Conservation (phyloP, 108 stramenopile genomes). For the Chaetoceros tenuissimus region DNA sequence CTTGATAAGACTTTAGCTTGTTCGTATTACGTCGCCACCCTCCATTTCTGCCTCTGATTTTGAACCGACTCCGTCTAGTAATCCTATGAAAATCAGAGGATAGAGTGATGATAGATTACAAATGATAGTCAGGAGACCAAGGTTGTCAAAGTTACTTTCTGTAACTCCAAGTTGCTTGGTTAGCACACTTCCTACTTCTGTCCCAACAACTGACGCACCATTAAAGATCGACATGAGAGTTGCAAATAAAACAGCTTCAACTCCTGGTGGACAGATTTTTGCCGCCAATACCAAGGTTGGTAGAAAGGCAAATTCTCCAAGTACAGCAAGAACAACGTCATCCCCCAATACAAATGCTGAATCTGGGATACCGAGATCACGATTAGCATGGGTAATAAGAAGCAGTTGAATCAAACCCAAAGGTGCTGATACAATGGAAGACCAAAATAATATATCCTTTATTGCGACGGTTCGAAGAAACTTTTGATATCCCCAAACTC, state of each 20-base stretch:
- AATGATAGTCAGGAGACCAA: constrained; percentile 72
- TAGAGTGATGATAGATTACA: constrained; percentile 85
- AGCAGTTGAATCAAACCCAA: constrained; percentile 72
- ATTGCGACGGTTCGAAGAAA: constrained; percentile 47
- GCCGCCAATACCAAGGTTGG: constrained; percentile 92
- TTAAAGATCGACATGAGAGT: constrained; percentile 93
- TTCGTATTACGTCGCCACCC: no score
- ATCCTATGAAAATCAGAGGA: constrained; percentile 81
- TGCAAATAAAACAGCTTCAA: constrained; percentile 92
- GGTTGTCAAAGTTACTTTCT: constrained; percentile 79
- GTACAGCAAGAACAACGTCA: constrained; percentile 76
- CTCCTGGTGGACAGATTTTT: constrained; percentile 83
- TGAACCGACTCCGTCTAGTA: constrained; percentile 65
- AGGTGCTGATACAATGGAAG: constrained; percentile 57
- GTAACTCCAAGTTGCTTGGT: constrained; percentile 82
- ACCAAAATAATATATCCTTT: constrained; percentile 81
- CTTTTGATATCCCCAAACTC: constrained; percentile 79
- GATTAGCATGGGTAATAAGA: constrained; percentile 82
- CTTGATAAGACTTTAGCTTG: no score
- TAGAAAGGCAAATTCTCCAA: constrained; percentile 90
- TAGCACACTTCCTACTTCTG: constrained; percentile 81
- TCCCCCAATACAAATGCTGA: constrained; percentile 89
- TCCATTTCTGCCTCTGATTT: constrained; percentile 71
- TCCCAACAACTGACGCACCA: constrained; percentile 79
- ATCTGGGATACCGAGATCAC: constrained; percentile 83